A percentile compares a stretch with the other conserved stretches of the same genome.
phyloP scores from a whole-genome alignment of 1,284 basidiomycete genomes.

The Ganoderma boninense region DNA sequence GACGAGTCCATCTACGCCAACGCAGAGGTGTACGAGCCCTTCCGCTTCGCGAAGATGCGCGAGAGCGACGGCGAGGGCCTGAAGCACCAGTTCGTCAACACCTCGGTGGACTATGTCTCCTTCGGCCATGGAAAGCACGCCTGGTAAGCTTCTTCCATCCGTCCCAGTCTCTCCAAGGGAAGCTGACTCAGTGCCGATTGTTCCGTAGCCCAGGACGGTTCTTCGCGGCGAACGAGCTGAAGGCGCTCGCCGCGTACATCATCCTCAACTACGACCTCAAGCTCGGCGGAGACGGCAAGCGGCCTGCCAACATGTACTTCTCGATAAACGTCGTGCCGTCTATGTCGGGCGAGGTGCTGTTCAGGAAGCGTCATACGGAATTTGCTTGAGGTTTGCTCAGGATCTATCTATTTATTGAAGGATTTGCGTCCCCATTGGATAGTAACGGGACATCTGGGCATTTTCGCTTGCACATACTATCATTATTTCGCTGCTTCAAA shows the following conservation, averaged over 20 bases:
- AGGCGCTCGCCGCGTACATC: slow-evolving; percentile 53
- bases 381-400: not conserved
- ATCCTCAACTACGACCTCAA: slow-evolving; percentile 57
- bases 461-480: not conserved
- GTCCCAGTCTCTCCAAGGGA: not conserved
- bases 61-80: slow-evolving; percentile 32
- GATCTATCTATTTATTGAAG: not conserved
- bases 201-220: slow-evolving; percentile 50
- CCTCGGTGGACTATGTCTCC: slow-evolving; percentile 34
- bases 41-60: slow-evolving; percentile 53
- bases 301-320: no score
- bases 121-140: slow-evolving; percentile 43
- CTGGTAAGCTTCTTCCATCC: slow-evolving; percentile 41
- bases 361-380: slow-evolving; percentile 16
- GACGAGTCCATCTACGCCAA: slow-evolving; percentile 51
- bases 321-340: slow-evolving; percentile 9
- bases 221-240: slow-evolving; percentile 56
- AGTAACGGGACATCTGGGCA: not conserved
- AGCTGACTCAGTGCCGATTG: not conserved
- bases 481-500: not conserved
- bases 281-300: slow-evolving; percentile 41
- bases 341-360: slow-evolving; percentile 17
- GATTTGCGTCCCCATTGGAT: not conserved
- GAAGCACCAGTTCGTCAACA: slow-evolving; percentile 39
- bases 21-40: slow-evolving; percentile 50